phyloP scores from a whole-genome alignment of 345 rosid species.

The Psidium friedrichsthalianum region DNA sequence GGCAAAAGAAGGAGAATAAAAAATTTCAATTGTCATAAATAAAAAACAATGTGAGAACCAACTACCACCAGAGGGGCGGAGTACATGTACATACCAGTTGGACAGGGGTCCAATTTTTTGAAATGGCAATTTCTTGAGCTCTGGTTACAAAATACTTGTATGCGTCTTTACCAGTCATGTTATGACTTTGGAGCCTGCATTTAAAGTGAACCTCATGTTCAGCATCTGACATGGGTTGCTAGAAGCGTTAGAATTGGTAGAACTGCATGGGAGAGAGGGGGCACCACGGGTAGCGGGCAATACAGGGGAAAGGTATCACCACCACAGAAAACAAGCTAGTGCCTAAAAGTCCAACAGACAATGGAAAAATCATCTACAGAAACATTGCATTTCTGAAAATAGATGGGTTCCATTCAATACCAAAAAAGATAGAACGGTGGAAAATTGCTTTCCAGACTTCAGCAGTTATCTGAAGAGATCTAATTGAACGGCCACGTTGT shows the following conservation, averaged over 20 bases:
- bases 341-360: not conserved
- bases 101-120: slow-evolving; percentile 73
- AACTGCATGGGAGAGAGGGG: not conserved
- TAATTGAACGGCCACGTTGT: not conserved
- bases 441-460: not conserved
- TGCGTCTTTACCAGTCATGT: slow-evolving; percentile 58
- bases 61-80: not conserved
- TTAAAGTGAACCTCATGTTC: slow-evolving; percentile 1
- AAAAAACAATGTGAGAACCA: not conserved
- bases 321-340: not conserved
- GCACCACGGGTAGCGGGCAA: too few species aligned
- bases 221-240: not conserved
- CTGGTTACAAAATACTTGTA: slow-evolving; percentile 66
- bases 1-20: not conserved
- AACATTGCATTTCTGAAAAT: not conserved
- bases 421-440: not conserved
- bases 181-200: slow-evolving; percentile 62
- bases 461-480: not conserved
- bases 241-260: not conserved
- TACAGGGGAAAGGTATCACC: not conserved
- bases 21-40: not conserved
- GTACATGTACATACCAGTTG: slow-evolving; percentile 46
- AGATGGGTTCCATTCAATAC: not conserved
- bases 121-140: slow-evolving; percentile 78
- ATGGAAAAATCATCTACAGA: not conserved